Conservation (phyloP, 768 basidiomycete genomes). For the Pleurotus sapidus region DNA sequence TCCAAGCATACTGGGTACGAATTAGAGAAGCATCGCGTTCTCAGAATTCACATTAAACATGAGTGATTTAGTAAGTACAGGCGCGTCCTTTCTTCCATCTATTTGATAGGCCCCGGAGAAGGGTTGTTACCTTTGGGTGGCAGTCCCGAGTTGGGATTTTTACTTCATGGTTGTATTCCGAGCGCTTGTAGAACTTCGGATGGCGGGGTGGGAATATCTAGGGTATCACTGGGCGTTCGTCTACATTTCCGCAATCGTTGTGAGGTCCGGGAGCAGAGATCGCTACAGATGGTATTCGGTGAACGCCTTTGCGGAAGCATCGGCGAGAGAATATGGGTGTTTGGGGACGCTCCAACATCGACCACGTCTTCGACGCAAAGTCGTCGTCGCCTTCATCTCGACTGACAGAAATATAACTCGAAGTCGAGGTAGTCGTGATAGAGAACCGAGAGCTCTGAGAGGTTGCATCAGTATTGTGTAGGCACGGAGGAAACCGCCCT, state of each 20-base stretch:
- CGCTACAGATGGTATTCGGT: slow-evolving; percentile 2
- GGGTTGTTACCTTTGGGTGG: neutral
- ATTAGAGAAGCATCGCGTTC: no score
- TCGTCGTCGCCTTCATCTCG: slow-evolving; percentile 11
- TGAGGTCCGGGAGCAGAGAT: neutral
- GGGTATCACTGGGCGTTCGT: neutral
- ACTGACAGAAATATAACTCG: slow-evolving; percentile 19
- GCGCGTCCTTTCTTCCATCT: slow-evolving; percentile 2
- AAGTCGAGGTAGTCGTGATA: slow-evolving; percentile 21
- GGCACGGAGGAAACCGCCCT: neutral
- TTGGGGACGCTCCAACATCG: slow-evolving; percentile 15
- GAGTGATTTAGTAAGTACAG: neutral
- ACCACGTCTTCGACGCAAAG: slow-evolving; percentile 13
- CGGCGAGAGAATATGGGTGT: slow-evolving; percentile 11
- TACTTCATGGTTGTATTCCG: slow-evolving; percentile 9
- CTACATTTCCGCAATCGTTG: neutral
- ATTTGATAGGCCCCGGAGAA: neutral
- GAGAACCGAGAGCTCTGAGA: slow-evolving; percentile 20
- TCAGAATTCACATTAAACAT: no score
- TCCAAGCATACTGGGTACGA: no score
- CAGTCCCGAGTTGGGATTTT: neutral
- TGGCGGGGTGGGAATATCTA: slow-evolving; percentile 3
- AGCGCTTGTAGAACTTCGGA: slow-evolving; percentile 7
- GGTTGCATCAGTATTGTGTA: neutral
- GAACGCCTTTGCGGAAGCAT: neutral